phyloP scores from a whole-genome alignment of 1,284 basidiomycete genomes.

The Apiotrichum porosum region DNA sequence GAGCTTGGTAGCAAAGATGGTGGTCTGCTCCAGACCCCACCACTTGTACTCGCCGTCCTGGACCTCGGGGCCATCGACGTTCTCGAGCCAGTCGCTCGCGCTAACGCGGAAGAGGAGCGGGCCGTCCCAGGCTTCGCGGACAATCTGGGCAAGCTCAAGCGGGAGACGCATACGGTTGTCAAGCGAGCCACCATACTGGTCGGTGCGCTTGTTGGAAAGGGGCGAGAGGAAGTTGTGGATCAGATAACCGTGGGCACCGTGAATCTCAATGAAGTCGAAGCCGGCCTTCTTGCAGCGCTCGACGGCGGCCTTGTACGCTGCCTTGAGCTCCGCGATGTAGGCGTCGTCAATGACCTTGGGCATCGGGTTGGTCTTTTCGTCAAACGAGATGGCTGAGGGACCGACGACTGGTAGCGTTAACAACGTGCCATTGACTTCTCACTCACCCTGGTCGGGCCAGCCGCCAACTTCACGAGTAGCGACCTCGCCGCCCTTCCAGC shows the following conservation, averaged over 20 bases:
- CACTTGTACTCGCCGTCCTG: constrained; percentile 48
- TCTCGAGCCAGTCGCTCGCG: constrained; percentile 69
- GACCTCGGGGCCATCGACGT: constrained; percentile 40
- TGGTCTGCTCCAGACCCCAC: constrained; percentile 67
- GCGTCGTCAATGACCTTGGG: constrained; percentile 58
- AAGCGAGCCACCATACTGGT: constrained; percentile 66
- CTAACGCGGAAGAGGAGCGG: constrained; percentile 71
- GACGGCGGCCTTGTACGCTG: constrained; percentile 63
- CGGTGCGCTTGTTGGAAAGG: constrained; percentile 62
- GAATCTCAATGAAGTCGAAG: constrained; percentile 79
- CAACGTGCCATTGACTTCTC: too few relatives aligned
- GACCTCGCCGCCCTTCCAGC: constrained; percentile 37
- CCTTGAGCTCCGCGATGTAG: constrained; percentile 59
- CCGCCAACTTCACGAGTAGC: constrained; percentile 55
- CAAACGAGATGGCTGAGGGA: constrained; percentile 59
- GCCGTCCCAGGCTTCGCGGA: constrained; percentile 60
- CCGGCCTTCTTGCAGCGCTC: constrained; percentile 61
- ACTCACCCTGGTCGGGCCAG: constrained; percentile 63
- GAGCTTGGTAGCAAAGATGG: constrained; percentile 57
- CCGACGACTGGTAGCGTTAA: constrained; percentile 46
- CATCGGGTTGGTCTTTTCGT: constrained; percentile 49
- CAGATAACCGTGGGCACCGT: constrained; percentile 66
- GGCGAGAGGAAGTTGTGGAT: constrained; percentile 63
- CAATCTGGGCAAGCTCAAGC: constrained; percentile 55
- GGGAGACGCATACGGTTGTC: constrained; percentile 68